A percentile compares a stretch with the other conserved stretches of the same genome.
Conservation (phyloP, 2,329 filamentous ascomycete genomes). For the Dothistroma pini region DNA sequence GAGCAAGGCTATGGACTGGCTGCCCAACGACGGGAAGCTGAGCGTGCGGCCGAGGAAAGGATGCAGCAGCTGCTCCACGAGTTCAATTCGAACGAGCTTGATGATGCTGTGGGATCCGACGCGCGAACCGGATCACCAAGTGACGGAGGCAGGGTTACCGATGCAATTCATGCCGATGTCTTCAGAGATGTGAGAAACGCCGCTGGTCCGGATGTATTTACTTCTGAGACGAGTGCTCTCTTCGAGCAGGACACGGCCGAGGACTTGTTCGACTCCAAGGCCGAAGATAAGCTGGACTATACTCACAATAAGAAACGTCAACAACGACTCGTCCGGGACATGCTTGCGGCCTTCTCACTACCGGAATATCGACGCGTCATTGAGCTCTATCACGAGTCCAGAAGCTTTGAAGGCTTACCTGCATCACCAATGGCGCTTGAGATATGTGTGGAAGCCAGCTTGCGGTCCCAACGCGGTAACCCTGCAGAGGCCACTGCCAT, state of each 20-base stretch:
- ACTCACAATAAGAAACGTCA: neutral
- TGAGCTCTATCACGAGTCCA: constrained; percentile 24
- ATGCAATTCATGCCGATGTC: neutral
- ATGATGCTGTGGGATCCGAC: neutral
- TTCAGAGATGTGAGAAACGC: too few species aligned
- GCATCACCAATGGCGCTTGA: constrained; percentile 28
- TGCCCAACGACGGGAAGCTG: neutral
- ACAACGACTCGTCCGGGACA: constrained; percentile 18
- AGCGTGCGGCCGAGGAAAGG: neutral
- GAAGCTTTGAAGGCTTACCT: constrained; percentile 24
- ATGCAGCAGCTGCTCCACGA: neutral
- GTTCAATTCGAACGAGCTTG: neutral
- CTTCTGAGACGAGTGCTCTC: neutral
- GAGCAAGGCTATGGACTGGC: neutral
- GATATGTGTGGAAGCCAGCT: constrained; percentile 30
- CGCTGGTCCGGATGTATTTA: too few species aligned
- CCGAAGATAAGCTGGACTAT: neutral
- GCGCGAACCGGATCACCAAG: neutral
- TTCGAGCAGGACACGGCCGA: neutral
- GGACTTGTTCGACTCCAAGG: neutral
- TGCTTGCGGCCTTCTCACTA: constrained; percentile 28
- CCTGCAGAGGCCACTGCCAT: constrained; percentile 20
- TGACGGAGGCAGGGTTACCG: neutral
- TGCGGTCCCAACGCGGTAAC: constrained; percentile 25
- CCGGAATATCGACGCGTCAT: constrained; percentile 23